Base-by-base conservation (phyloP, 805 yeast genomes). In the Yamadazyma phyllophila region DNA sequence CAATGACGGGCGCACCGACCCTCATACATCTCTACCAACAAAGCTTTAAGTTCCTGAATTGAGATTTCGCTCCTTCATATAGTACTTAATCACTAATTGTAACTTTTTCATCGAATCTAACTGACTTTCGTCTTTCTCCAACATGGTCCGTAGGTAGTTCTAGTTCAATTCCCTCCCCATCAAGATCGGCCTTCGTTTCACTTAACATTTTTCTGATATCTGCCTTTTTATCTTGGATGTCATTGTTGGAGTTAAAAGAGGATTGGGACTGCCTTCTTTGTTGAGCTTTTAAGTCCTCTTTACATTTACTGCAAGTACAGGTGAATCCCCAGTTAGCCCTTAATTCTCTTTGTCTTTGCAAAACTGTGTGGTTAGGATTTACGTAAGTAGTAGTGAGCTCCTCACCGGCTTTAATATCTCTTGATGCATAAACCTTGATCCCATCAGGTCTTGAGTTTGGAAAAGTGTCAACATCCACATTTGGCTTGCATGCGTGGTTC, bases 271-370 rank as follows among this genome's bases (percentile, higher is more conserved):
- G 74, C 44, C 81, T 70, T 52, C 77, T 31, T 60, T 76, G 76
- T 39, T 72, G 68, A 1, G 39, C 50, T 42, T 68, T 67, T 30
- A 72, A 58, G 50, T 85, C 91, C 7, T 66, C 67, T 54, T 77
- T 75, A 62, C 96, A 88, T 51, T 84, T 77, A 10, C 63, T 55
- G 60, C 96, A 88, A 20, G 60, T 62, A 62, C 96, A 88, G 14
- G 76, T 57, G 61, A 88, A 88, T 3, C 96, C 96, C 88, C 89
- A 88, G 54, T 84, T 83, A 10, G 81, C 80, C 47, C 91, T 65
- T 40, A 88, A 66, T 51, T 78, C 82, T 51, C 85, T 62, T 55
- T 80, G 81, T 51, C 96, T 75, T 47, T 82, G 80, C 38, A 74
- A 78, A 7, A 82, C 77, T 2, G 80, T 77, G 54, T 79, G 82